Evolutionary conservation across 768 basidiomycete genomes (phyloP), one percentile per base, ranked within the genome.

Genomic region (Mycena belliarum): DNA sequence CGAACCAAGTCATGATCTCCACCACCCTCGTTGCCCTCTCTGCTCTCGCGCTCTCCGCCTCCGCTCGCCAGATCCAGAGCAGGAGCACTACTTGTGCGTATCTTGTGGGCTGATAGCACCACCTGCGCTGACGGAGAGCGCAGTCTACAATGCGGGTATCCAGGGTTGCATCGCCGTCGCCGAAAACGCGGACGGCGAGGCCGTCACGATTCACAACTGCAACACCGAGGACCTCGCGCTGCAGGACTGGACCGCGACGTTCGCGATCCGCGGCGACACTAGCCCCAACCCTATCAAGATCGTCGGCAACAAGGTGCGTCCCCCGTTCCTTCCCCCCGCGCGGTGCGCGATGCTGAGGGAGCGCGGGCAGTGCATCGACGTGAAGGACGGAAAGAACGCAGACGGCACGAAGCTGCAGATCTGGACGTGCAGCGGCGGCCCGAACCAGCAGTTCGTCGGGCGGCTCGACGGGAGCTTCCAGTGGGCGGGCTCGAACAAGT

Each of bases 401-500:
- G 6, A 16, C 42, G 55, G 55, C 41, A 57, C 55, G 7, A 35
- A 37, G 5, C 55, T 57, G 14, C 55, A 57, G 42, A 57, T 50
- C 24, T 57, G 55, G 55, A 45, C 32, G 10, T 57, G 55, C 55
- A 16, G 33, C 2, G 55, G 49, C 10, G 55, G 55, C 7, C 48
- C 55, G 14, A 57, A 57, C 43, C 55, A 57, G 18, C 29, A 57
- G 23, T 57, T 48, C 48, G 21, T 57, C n/a, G 29, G 24, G 25
- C 44, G 38, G 16, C n/a, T 50, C 14, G 48, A 21, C 18, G 6
- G 9, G 24, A 35, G n/a, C 8, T 50, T 57, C 32, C 40, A 38
- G 20, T 57, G 55, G 55, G 35, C 23, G 25, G 55, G 48, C 12
- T 26, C 55, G 8, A 26, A 57, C 48, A 49, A 49, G 9, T 57